Evolutionary conservation across 306 rosid genomes (phyloP), one percentile per base, ranked within the genome.

Genomic region (Gillenia trifoliata): DNA sequence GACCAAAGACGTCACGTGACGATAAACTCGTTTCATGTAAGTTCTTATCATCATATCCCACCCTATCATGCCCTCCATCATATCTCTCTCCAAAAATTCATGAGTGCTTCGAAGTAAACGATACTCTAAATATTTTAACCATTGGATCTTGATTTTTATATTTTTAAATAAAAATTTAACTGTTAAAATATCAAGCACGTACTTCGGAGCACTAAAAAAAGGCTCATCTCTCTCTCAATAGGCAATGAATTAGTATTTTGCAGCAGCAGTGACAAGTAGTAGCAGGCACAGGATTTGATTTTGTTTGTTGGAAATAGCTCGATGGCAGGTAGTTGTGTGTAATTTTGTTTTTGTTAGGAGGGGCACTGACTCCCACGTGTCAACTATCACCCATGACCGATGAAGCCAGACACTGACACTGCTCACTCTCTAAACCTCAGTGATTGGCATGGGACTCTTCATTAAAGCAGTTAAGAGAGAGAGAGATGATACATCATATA

Each of bases 341-440:
- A 22, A 59, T 43, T 59, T 34, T 54, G 68, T 75, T 4, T 13
- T 45, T 13, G 20, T 15, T 16, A 15, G 13, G 11, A 40, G 45
- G 13, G 45, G 45, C 45, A 40, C 45, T 40, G 88, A 86, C 67
- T 86, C 84, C 79, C 79, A 86, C 84, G 81, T 70, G 88, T 82
- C 33, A 77, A 69, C 74, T 67, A 66, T 60, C 55, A 20, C 55
- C 70, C 36, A 30, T 29, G 40, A 6, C 71, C 34, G 17, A 76
- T 67, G 68, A 71, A 76, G 54, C 26, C 61, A 50, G 74, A 29
- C 74, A 26, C 31, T 45, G 80, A 77, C 74, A 47, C 68, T 30
- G 2, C 56, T 16, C 15, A 54, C 65, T 45, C 64, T 26, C 16
- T 40, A 60, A 25, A 29, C 26, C 40, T 10, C 33, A 29, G 66